Evolutionary conservation across 768 basidiomycete genomes (phyloP), one percentile per base, ranked within the genome.

Genomic region (Kwoniella sp.): DNA sequence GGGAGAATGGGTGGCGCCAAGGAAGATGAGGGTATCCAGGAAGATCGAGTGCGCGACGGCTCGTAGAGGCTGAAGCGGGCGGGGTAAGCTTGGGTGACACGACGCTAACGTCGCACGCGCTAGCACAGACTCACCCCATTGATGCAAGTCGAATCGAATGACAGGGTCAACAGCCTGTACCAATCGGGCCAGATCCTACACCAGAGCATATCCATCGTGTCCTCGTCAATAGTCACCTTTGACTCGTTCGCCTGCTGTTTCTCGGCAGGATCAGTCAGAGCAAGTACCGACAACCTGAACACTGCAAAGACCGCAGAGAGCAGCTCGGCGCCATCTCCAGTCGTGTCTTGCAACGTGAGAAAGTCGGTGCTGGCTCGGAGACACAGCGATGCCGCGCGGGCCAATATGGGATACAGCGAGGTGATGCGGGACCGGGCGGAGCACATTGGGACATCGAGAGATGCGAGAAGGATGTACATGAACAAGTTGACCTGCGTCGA

Each of bases 151-250:
- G 31, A 12, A 20, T 62, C 57, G 11, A 62, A 11, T 1, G 64
- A 62, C 3, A 69, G 31, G 3, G 53, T 46, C 14, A 69, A 25
- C 4, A 66, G 45, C 27, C 67, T 39, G 26, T 47, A 40, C 57
- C 56, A 62, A 47, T 69, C 67, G 9, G 67, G 59, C 57, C 64
- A 60, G 17, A 61, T 58, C 37, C 58, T 41, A 12, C 19, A 41
- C 67, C 67, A 69, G 17, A 69, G 49, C 3, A 32, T 40, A 27
- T 56, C 57, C 39, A 60, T 42, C 26, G 19, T 48, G 17, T 55
- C 60, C 6, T 31, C 33, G 12, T 39, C 57, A 19, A 31, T 50
- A 38, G 40, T 50, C 23, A 20, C 37, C 19, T 5, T 20, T 38
- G 3, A 9, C 19, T 33, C 15, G 46, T 38, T 23, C 32, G 10